Base-by-base conservation (phyloP, 768 basidiomycete species). In the Pleurotus platypus region DNA sequence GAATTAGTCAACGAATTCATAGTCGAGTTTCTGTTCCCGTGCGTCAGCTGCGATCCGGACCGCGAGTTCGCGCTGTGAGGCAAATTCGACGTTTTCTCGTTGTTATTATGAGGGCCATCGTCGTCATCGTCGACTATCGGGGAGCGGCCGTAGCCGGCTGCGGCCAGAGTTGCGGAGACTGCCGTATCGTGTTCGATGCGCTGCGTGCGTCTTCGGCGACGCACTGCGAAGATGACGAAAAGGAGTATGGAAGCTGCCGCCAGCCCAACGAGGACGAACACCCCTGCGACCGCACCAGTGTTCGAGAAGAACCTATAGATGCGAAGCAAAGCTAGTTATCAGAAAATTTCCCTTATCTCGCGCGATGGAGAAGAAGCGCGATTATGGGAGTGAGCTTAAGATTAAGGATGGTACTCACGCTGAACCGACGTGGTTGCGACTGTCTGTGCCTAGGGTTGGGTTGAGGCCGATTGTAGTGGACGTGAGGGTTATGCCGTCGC, bases 281-380 rank as follows among this genome's bases (percentile, higher is more conserved):
- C 90, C 46, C 91, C 96, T 1, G 89, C 89, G 2, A 98, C 94
- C 9, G 94, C 95, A 16, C 93, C 93, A 20, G 87, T 90, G 67
- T 96, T 91, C 49, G 70, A 69, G 71, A 96, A 95, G 75, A 97
- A 98, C 56, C 90, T 92, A 46, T 30, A 27, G 59, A 18, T 16
- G 18, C 18, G 11, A 22, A 42, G 57, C 37, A 16, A 18, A 60
- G 20, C 39, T n/a, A 16, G 46, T 26, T 42, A 55, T 37, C 7
- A 50, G 48, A 50, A 35, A 11, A 46, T 27, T 35, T 35, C 30
- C 30, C 30, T 35, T 35, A 35, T 11, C 9, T 35, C 30, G 30
- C 30, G 30, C 30, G 30, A 9, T 35, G 30, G 30, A 35, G 30
- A 35, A 35, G 30, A 35, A 35, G 30, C 30, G 30, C 30, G 30